phyloP scores from a whole-genome alignment of 1,284 basidiomycete species.

The Ustilago cynodontis region DNA sequence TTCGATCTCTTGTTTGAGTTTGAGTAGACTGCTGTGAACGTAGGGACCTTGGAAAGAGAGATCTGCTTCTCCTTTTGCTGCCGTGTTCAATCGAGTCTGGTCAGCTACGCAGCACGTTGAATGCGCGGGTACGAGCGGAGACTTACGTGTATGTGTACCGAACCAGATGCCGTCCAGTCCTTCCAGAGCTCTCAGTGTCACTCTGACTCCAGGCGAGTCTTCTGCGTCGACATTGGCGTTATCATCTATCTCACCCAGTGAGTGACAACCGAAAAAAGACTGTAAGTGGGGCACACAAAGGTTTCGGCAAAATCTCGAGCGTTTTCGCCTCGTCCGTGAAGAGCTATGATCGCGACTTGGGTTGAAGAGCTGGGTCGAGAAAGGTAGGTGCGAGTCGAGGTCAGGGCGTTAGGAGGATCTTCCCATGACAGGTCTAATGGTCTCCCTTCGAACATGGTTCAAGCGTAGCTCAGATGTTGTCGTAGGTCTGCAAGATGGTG shows the following conservation, averaged over 20 bases:
- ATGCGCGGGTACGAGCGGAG: background rate
- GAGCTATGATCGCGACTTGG: conserved; percentile 27
- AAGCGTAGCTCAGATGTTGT: too few relatives aligned
- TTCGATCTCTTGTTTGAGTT: conserved; percentile 19
- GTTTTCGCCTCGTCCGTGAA: conserved; percentile 39
- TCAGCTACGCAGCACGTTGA: background rate
- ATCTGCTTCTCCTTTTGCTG: conserved; percentile 16
- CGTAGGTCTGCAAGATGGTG: background rate
- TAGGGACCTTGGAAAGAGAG: conserved; percentile 21
- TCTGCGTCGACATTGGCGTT: background rate
- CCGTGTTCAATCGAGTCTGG: background rate
- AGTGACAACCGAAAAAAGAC: conserved; percentile 15
- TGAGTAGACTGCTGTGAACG: conserved; percentile 20
- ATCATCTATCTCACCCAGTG: conserved; percentile 12
- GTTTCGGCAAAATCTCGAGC: conserved; percentile 33
- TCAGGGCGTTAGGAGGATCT: conserved; percentile 34
- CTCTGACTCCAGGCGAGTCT: background rate
- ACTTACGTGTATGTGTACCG: conserved; percentile 19
- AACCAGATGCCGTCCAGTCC: conserved; percentile 25
- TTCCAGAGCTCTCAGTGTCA: conserved; percentile 19
- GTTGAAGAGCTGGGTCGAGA: background rate
- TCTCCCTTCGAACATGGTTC: conserved; percentile 6
- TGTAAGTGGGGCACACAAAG: conserved; percentile 29
- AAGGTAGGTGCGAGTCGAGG: conserved; percentile 17
- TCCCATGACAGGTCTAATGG: conserved; percentile 19